Evolutionary conservation across 163 green algal genomes (phyloP).

Genomic region (Coccomyxa subellipsoidea): DNA sequence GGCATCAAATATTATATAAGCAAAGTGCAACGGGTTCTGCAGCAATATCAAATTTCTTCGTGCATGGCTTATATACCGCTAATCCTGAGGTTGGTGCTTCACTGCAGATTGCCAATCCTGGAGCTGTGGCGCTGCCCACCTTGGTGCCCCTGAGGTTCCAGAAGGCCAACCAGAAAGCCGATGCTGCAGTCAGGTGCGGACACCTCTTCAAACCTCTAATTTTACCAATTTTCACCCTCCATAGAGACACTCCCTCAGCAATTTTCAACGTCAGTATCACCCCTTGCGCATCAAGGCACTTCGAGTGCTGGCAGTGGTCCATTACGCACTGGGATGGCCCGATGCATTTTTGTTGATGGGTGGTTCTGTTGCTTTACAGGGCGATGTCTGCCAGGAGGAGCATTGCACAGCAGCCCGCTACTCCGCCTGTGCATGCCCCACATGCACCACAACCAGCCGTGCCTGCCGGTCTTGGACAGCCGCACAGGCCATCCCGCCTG

Average conservation of each 20-base stretch:
- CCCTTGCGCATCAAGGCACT: too few species aligned
- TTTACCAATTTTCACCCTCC: too few species aligned
- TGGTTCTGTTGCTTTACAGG: too few species aligned
- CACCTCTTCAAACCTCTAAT: too few species aligned
- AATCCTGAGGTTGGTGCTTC: not conserved
- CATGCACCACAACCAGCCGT: not conserved
- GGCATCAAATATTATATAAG: not conserved
- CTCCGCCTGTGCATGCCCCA: not conserved
- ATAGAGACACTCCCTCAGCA: too few species aligned
- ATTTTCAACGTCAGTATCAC: too few species aligned
- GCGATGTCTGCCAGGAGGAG: not conserved
- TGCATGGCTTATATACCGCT: too few species aligned
- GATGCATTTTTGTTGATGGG: not conserved
- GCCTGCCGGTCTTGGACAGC: not conserved
- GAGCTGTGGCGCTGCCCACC: not conserved
- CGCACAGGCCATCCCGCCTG: not conserved
- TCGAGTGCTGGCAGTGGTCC: too few species aligned
- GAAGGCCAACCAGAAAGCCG: not conserved
- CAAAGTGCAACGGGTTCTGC: too few species aligned
- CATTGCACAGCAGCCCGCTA: not conserved
- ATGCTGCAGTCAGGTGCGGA: not conserved
- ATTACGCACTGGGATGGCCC: not conserved
- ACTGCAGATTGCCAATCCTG: not conserved
- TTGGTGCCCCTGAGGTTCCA: not conserved
- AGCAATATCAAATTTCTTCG: too few species aligned